A percentile compares a stretch with the other conserved stretches of the same genome.
These are phyloP conservation scores for Kodamaea plutei DNA, from an alignment of 1,139 yeast genomes.

Conservation along the genomic window DNA sequence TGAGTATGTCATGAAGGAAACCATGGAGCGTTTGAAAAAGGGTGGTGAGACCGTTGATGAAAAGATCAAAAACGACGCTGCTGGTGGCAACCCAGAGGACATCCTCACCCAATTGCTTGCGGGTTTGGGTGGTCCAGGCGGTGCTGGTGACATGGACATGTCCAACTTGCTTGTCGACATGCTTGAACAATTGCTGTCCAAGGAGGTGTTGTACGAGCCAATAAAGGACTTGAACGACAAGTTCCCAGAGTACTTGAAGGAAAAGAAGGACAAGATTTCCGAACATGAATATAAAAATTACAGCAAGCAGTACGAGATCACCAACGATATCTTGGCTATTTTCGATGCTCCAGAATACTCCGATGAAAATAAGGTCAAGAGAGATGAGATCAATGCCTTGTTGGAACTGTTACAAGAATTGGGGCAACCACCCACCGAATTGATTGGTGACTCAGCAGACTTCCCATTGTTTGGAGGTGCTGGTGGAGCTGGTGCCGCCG, in stretches of 20 bases:
- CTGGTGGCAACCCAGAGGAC: conserved; percentile 52
- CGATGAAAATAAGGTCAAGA: conserved; percentile 47
- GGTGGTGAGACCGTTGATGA: conserved; percentile 67
- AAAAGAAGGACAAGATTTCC: conserved; percentile 42
- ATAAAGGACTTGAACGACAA: conserved; percentile 74
- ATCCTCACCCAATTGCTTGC: conserved; percentile 52
- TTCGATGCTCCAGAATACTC: conserved; percentile 55
- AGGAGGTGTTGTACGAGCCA: conserved; percentile 85
- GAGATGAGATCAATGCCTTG: conserved; percentile 51
- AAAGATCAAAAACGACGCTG: conserved; percentile 49
- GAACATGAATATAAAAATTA: conserved; percentile 50
- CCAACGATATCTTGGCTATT: conserved; percentile 49
- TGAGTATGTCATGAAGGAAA: conserved; percentile 74
- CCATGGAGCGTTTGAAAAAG: conserved; percentile 72
- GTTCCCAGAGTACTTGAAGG: conserved; percentile 58
- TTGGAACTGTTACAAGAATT: conserved; percentile 72
- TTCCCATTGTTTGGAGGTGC: conserved; percentile 52
- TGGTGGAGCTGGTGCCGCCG: conserved; percentile 26
- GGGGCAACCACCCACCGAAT: conserved; percentile 85
- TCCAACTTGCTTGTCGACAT: conserved; percentile 69
- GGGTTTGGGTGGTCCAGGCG: conserved; percentile 36
- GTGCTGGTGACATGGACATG: conserved; percentile 47
- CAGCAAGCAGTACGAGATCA: conserved; percentile 50
- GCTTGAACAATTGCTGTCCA: conserved; percentile 80
- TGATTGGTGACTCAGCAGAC: conserved; percentile 62